Evolutionary conservation across 2,329 filamentous ascomycete genomes (phyloP), one percentile per base, ranked within the genome.

Genomic region (Colletotrichum filicis): DNA sequence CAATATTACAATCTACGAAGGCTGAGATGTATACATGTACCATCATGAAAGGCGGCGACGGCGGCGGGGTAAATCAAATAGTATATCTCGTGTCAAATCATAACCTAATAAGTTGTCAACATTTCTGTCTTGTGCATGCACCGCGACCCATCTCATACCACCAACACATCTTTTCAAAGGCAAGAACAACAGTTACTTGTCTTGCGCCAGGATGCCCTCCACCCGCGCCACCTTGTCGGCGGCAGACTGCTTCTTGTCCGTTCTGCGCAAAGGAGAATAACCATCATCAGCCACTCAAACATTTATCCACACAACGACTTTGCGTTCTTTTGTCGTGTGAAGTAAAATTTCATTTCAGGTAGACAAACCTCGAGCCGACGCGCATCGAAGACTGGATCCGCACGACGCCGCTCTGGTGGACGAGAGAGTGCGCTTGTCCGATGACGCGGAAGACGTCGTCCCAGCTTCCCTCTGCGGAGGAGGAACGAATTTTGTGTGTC

Each of bases 321-420:
- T 22, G 26, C 8, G 6, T 19, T 5, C 2, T n/a, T 24, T 22
- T 1, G 19, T 14, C 30, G 30, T 30, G 2, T 42, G 37, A 42
- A 19, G 37, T 26, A 11, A 61, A 11, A 11, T 0, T 35, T 49
- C 37, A 63, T 30, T 53, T 63, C 2, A 63, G 7, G 11, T n/a
- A 35, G 66, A 84, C 87, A 79, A 77, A 93, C 92, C 93, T 91
- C 32, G 93, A 93, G 1, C 96, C 96, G 56, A 95, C 92, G 14
- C 96, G 88, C 85, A 98, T 95, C 80, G 96, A 95, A 32, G 92
- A 94, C 86, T 98, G 96, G 53, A 98, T 93, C 67, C 97, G 87
- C 73, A 93, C 87, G 42, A 95, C 90, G n/a, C 95, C 95, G 73
- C 91, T 89, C 73, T 91, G 84, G 80, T 97, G 95, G 26, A 97